phyloP scores from a whole-genome alignment of 1,284 basidiomycete genomes.

The Microbotryomycetes sp. region DNA sequence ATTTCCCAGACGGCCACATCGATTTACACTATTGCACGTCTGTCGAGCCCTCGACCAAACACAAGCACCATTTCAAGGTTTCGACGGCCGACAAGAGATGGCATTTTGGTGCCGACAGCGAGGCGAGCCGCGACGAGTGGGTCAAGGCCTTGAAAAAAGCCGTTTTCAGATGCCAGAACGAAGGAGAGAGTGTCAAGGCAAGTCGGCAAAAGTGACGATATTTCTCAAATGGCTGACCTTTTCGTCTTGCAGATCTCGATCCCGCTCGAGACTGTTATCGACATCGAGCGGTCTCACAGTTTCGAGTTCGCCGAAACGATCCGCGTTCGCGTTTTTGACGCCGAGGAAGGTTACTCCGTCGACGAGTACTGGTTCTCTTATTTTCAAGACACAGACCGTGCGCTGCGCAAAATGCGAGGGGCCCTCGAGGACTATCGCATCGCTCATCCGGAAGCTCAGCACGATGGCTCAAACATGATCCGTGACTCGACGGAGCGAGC shows the following conservation, averaged over 20 bases:
- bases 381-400: constrained; percentile 67
- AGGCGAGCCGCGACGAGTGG: constrained; percentile 52
- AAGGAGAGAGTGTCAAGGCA: constrained; percentile 88
- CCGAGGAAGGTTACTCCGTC: constrained; percentile 62
- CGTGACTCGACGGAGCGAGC: not conserved
- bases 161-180: constrained; percentile 91
- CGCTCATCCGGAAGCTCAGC: constrained; percentile 6
- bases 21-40: constrained; percentile 85
- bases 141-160: constrained; percentile 78
- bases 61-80: constrained; percentile 39
- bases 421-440: constrained; percentile 50
- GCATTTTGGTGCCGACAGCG: constrained; percentile 39
- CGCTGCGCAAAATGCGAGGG: constrained; percentile 69
- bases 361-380: constrained; percentile 93
- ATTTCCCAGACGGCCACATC: constrained; percentile 91
- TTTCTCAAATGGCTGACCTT: not conserved
- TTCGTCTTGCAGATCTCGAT: constrained; percentile 65
- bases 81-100: constrained; percentile 37
- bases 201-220: constrained; percentile 18
- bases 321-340: constrained; percentile 82
- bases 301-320: constrained; percentile 85
- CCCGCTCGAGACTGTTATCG: constrained; percentile 78
- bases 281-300: constrained; percentile 76
- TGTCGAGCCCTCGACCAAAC: constrained; percentile 64
- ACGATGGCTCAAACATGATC: not conserved